Evolutionary conservation across 805 yeast genomes (phyloP), one percentile per base, ranked within the genome.

Genomic region (Wickerhamomyces xylosicus): DNA sequence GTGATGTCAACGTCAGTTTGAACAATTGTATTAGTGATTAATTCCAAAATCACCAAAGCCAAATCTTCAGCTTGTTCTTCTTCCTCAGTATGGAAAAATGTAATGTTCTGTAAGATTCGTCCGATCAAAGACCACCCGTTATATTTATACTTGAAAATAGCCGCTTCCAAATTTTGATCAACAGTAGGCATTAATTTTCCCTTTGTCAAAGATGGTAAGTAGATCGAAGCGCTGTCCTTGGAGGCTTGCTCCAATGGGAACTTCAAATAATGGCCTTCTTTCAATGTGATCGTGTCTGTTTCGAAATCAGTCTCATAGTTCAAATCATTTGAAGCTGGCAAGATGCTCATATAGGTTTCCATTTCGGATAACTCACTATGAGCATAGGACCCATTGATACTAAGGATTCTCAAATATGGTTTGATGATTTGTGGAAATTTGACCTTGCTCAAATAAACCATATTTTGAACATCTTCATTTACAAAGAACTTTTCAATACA

Each of bases 91-190:
- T 11, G 13, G 19, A 15, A 31, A 11, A 46, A 41, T 3, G 52
- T 40, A 9, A 80, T 58, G 46, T 81, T 81, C 47, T 83, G 87
- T 25, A 89, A 57, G 0, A 84, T 62, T 49, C 95, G 70, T 2
- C 97, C 97, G 15, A 90, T 49, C 20, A 83, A 59, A 0, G 95
- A 72, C 95, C 97, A 87, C 1, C 97, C 97, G 52, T 79, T 84
- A 54, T 79, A 86, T 3, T 70, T 68, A 53, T 81, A 74, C 20
- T 79, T 61, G 61, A 92, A 87, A 18, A 85, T 70, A 3, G 83
- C 82, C 15, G 64, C 61, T 28, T 49, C 53, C 9, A 62, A 47
- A 7, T 61, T 54, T 19, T 59, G 58, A 13, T 62, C 58, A 3
- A 62, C 52, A 3, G 74, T 66, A 1, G 85, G 78, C 22, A 89